Conservation (phyloP, 495 filamentous ascomycete genomes). For the Penicillium maclennaniae region DNA sequence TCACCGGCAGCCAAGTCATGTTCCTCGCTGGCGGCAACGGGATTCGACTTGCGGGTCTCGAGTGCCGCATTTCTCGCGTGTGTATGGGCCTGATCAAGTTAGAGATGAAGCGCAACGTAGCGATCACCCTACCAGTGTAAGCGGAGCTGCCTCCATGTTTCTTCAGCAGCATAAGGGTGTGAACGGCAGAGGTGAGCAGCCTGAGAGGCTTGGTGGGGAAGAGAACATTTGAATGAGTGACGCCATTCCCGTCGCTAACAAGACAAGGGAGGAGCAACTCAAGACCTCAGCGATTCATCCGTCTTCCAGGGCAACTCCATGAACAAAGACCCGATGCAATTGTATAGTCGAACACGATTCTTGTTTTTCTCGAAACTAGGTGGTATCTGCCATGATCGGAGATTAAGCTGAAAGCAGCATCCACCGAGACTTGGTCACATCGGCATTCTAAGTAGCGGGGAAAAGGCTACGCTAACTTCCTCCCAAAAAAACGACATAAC, state of each 20-base stretch:
- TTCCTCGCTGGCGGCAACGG: constrained; percentile 75
- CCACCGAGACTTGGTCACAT: constrained; percentile 13
- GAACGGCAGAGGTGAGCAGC: background rate
- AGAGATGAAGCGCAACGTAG: constrained; percentile 2
- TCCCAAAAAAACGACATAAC: background rate
- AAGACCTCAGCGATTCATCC: background rate
- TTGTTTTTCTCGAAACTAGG: background rate
- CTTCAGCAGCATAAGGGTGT: background rate
- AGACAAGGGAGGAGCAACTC: background rate
- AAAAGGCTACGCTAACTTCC: background rate
- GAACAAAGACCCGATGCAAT: background rate
- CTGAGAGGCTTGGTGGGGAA: background rate
- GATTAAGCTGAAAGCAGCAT: constrained; percentile 8
- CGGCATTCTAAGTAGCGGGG: constrained; percentile 21
- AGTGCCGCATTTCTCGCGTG: constrained; percentile 81
- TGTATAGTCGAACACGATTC: background rate
- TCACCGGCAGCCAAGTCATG: constrained; percentile 87
- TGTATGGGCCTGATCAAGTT: constrained; percentile 66
- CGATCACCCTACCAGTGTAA: constrained; percentile 49
- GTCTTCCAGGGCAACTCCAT: background rate
- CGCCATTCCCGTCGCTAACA: background rate
- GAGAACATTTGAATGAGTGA: constrained; percentile 3
- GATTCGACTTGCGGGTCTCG: constrained; percentile 69
- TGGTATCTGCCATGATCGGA: background rate
- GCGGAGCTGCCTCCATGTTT: constrained; percentile 57